Conservation (phyloP, 768 basidiomycete genomes). For the Tulasnella calospora region DNA sequence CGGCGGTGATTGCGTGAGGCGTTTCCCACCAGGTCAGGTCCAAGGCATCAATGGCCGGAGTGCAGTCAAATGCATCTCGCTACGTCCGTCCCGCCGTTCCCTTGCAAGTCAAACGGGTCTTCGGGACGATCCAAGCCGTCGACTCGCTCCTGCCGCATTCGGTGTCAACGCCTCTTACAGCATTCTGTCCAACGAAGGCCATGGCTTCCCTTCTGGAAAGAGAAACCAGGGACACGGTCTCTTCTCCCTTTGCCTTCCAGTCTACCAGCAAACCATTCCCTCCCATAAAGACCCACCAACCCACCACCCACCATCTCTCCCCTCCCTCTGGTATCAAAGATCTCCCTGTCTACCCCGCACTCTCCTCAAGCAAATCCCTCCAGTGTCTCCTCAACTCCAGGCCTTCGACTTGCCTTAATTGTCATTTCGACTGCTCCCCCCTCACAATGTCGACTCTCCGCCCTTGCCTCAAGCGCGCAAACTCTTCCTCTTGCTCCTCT, state of each 20-base stretch:
- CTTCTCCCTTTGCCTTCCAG: background rate
- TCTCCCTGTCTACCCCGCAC: conserved; percentile 1
- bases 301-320: background rate
- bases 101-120: conserved; percentile 2
- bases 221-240: background rate
- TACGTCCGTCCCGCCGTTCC: background rate
- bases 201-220: background rate
- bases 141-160: background rate
- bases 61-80: background rate
- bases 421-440: background rate
- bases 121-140: background rate
- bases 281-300: background rate
- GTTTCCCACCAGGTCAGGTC: background rate
- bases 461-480: conserved; percentile 19
- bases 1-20: conserved; percentile 11
- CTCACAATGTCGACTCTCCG: conserved; percentile 17
- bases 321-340: background rate
- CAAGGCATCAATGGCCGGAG: background rate
- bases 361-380: background rate
- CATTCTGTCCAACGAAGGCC: background rate
- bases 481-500: conserved; percentile 10
- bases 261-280: background rate
- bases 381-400: background rate
- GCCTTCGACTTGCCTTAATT: background rate
- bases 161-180: background rate